Conservation (phyloP, 2,329 filamentous ascomycete genomes). For the Amylocarpus encephaloides region DNA sequence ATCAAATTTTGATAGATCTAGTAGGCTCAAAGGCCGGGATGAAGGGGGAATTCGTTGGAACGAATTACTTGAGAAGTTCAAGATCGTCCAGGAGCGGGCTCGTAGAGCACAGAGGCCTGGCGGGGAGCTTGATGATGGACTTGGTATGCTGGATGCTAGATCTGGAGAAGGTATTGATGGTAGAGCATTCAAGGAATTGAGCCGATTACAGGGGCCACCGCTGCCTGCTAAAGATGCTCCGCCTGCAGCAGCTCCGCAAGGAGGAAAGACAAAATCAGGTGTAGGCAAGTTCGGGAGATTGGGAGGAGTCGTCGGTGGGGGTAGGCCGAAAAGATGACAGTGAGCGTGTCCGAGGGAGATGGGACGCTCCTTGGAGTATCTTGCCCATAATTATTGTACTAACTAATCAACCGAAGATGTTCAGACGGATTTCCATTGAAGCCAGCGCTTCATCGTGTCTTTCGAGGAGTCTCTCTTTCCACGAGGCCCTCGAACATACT, state of each 20-base stretch:
- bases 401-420: constrained; percentile 1
- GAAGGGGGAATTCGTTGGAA: constrained; percentile 84
- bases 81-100: constrained; percentile 79
- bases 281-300: constrained; percentile 65
- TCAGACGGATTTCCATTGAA: constrained; percentile 6
- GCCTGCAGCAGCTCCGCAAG: constrained; percentile 37
- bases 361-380: not conserved
- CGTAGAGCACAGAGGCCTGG: constrained; percentile 58
- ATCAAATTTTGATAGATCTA: constrained; percentile 64
- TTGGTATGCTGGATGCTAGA: constrained; percentile 41
- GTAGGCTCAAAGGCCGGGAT: constrained; percentile 71
- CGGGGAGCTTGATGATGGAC: constrained; percentile 42
- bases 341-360: not conserved
- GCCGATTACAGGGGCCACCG: constrained; percentile 33
- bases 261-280: constrained; percentile 54
- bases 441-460: constrained; percentile 27
- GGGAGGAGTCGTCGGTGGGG: constrained; percentile 61
- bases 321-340: constrained; percentile 41
- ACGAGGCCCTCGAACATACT: constrained; percentile 68
- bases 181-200: constrained; percentile 34
- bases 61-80: constrained; percentile 92
- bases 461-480: constrained; percentile 50
- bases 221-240: constrained; percentile 45
- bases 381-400: not conserved
- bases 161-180: constrained; percentile 27